Base-by-base conservation (phyloP, 148 eudicot species). In the Limonium bicolor region DNA sequence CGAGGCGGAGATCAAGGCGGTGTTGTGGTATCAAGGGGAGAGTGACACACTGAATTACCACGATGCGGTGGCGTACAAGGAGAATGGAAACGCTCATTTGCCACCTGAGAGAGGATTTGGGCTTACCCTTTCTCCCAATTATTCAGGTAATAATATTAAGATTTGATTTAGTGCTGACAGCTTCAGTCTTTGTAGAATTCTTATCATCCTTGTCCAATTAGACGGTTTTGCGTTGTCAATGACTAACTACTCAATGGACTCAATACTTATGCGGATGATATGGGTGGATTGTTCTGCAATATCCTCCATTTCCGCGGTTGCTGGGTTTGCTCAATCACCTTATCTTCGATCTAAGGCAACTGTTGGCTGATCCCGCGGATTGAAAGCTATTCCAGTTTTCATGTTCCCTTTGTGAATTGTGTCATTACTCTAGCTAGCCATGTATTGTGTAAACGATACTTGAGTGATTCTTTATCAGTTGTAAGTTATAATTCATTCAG, bases 11-110 rank as follows among this genome's bases (percentile, higher is more conserved):
- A 63, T 86, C 17, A 75, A 61, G 65, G 93, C 71, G 51, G 1
- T 86, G 79, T 53, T 86, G 55, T 86, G 96, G 96, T 86, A 70
- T 11, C 93, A 86, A 40, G 96, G 96, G 13, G 96, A 86, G 70
- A 81, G 82, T 34, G 93, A 82, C 16, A 45, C 87, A 2, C 5
- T n/a, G 6, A 27, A 57, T 11, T 47, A 39, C 51, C 34, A 48
- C 3, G 80, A 72, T 41, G 94, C 72, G 6, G 66, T 46, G 11
- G 37, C 50, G 19, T 86, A 78, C 44, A 60, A 59, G 56, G 81
- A 20, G 15, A 63, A 60, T 86, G 93, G 87, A 72, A 69, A 66
- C 13, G 19, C 26, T 86, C 4, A 41, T 86, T 36, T 38, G 27
- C 2, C 41, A 81, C 51, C 38, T 78, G 16, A 75, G 96, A 20